Evolutionary conservation across 106 monocot genomes (phyloP), one percentile per base, ranked within the genome.

Genomic region (Platanthera guangdongensis): DNA sequence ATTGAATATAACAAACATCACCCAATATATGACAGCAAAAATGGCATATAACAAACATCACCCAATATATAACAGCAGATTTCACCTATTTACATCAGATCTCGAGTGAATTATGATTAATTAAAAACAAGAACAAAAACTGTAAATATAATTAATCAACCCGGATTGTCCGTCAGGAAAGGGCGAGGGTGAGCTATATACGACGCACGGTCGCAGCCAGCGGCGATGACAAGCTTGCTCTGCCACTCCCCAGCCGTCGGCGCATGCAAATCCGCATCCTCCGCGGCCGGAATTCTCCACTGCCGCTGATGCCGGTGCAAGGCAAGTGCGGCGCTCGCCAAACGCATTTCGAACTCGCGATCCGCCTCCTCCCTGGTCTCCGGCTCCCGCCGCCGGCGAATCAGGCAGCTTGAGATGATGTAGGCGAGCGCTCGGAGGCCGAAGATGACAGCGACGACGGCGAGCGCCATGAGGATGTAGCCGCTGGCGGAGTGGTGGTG

Each of bases 381-480:
- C 0, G 47, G 16, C 70, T 47, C 47, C 25, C 16, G 70, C 22
- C 70, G 16, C 47, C 16, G 16, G 15, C 67, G 7, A 7, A 70
- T 6, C 45, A 48, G 1, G 48, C 70, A 70, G 47, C 47, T 47
- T 8, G 45, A 45, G 15, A 70, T 48, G 70, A 70, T 48, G 15
- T 48, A 70, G 16, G 47, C 47, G 70, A 70, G 70, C 15, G 47
- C 9, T 70, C 70, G 70, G 47, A 70, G 45, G 70, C 70, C 47
- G 70, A 70, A 70, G 6, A 70, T 15, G 70, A 46, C n/a, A 7
- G 47, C 46, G 47, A 70, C 70, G 16, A 70, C 46, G 15, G 47
- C 7, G 70, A 70, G 70, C 16, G 70, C n/a, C 70, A 70, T 70
- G 14, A 70, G 3, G 70, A 48, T 70, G 70, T 70, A 70, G 47